Evolutionary conservation across 306 rosid species (phyloP), one percentile per base, ranked within the genome.

Genomic region (Senna siamea): DNA sequence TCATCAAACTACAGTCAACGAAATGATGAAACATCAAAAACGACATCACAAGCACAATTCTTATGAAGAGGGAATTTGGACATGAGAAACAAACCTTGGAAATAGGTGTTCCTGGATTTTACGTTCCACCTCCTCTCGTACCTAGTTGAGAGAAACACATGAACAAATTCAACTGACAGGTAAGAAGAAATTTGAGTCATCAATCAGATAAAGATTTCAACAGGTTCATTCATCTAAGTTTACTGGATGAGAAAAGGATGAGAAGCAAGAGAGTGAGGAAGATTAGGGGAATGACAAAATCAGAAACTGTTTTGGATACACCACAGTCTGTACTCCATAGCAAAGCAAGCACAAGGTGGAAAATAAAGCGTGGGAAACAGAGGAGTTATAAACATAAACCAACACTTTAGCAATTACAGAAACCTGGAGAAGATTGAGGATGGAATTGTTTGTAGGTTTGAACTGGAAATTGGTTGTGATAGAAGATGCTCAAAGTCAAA

Each of bases 81-180:
- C 30, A 76, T 8, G 48, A 54, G 58, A 70, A 75, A 65, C 90
- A 66, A 58, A 91, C 97, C 92, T 82, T 74, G 83, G 52, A 65
- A 72, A 30, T 72, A 28, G 50, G 37, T 37, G 28, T 43, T 34
- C 62, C 64, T 14, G n/a, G 58, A 85, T 9, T 65, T n/a, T 35
- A 1, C 41, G 65, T 23, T 86, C 92, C 60, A 85, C 80, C 80
- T 23, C 93, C 28, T 88, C 90, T 72, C 80, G 73, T 7, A 86
- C 87, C 96, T 88, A 43, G 43, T 73, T 54, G 54, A 43, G 69
- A 34, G 65, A 56, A 70, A 82, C 52, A 66, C 28, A 50, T 23
- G 53, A 76, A 60, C 43, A 66, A 58, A 50, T 26, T 1, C 37
- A 63, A 57, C 8, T 22, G 0, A 55, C n/a, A n/a, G n/a, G n/a